Evolutionary conservation across 257 asterid species (phyloP), one percentile per base, ranked within the genome.

Genomic region (Lycium barbarum): DNA sequence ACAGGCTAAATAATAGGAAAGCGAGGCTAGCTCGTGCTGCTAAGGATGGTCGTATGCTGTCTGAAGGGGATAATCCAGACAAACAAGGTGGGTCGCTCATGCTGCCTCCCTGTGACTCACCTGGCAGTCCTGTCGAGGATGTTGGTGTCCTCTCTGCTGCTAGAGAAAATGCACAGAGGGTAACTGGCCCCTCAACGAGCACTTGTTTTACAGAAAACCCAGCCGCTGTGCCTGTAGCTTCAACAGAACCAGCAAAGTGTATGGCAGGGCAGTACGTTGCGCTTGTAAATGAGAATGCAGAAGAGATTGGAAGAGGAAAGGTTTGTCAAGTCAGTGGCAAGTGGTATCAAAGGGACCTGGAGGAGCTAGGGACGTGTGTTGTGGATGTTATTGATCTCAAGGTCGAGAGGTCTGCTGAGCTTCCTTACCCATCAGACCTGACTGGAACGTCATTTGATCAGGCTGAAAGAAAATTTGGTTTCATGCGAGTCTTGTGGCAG

Each of bases 21-120:
- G 99, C 99, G n/a, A 94, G 91, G 95, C 90, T 97, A 45, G 98
- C 99, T 81, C 99, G 99, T 87, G 93, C 89, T 45, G 98, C 97
- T 74, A 94, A 95, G 89, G 98, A 92, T 88, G 91, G 86, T 8
- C 95, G 97, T 62, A 87, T 80, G 73, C 71, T 91, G 35, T 90
- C 91, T 73, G 98, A 93, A 82, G 93, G 92, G 12, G 98, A 92
- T 74, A 90, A 43, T 85, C 84, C 86, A 63, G 97, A 93, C 35
- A 92, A 91, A 76, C 92, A 90, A 67, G 93, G 92, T 59, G 88
- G 90, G 67, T 78, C 87, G 6, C 92, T 85, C 70, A 45, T 58
- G 20, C 63, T 47, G 18, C 88, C 86, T 20, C 89, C 87, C 47
- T 85, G 87, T 43, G 95, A 90, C 84, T 91, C 92, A 55, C 91